Evolutionary conservation across 139 green algal species (phyloP), one percentile per base, ranked within the genome.

Genomic region (Coelastrella sp.): DNA sequence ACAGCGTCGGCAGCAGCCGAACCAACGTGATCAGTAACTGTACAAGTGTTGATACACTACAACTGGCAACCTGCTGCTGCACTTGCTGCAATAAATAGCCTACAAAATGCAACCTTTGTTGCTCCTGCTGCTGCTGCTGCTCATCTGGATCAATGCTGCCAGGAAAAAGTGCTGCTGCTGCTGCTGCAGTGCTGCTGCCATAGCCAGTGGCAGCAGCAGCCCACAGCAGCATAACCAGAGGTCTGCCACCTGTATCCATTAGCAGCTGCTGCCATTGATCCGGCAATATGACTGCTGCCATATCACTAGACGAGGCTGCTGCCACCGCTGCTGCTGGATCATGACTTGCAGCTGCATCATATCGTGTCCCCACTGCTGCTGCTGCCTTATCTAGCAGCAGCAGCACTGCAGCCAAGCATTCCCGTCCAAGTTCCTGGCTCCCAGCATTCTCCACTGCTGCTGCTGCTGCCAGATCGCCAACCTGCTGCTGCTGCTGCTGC

Each of bases 201-300:
- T 86, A 88, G 13, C 65, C 10, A 13, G 64, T 79, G 32, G 64
- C 82, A 61, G 82, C 82, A 76, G 20, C 81, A 56, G 82, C 82
- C 82, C 65, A 77, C 32, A 79, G 65, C 65, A 88, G 82, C 82
- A 79, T 19, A 64, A 88, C 65, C 0, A 79, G 10, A n/a, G 64
- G 16, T 32, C 74, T 78, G 82, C 32, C 64, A 64, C 65, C 82
- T 79, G 82, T 3, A 20, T 47, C 64, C 20, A 5, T 6, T 11
- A 74, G 58, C 59, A 74, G 3, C 57, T 74, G 59, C 80, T 86
- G 80, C 80, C 58, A 56, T 8, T 13, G 10, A 16, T 7, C 47
- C 17, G 32, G 32, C 32, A 47, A 47, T 47, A 47, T 47, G 32
- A 47, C 32, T 47, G 32, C 32, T 47, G 32, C 32, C 32, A 47